Base-by-base conservation (phyloP, 2,329 filamentous ascomycete species). In the Leptographium wingfieldii region DNA sequence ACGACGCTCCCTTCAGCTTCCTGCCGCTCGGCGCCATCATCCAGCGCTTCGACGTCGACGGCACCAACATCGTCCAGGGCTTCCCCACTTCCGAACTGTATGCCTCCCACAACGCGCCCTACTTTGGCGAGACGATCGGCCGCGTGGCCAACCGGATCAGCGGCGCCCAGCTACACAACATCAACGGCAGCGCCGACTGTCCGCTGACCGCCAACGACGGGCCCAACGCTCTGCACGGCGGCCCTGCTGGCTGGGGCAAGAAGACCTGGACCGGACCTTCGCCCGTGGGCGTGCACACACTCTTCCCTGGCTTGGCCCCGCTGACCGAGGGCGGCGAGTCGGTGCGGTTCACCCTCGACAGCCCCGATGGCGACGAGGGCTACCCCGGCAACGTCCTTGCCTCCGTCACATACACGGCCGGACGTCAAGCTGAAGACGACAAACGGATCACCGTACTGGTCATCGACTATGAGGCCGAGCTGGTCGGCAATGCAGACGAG, bases 41-140 rank as follows among this genome's bases (percentile, higher is more conserved):
- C 70, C 85, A 96, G 71, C 82, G 88, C 68, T 86, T 96, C 76
- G 80, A 79, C 55, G 81, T 97, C 66, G 87, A 80, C 62, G 87
- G 84, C 64, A 76, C 82, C 70, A 94, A 96, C 76, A 94, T 99
- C 65, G 92, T 96, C 27, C 88, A 94, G 66, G 85, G 86, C 58
- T 96, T 96, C 75, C 82, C 88, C 22, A 84, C 80, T 16, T 81
- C 87, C 58, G 83, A 87, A 53, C 82, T 86, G 62, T 96, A 96
- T 75, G 80, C 80, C 65, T 74, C 82, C 66, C 76, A 92, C 77
- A 92, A 94, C 74, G 76, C 73, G 12, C 85, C 89, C 1, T 92
- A 85, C 77, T 97, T 96, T 70, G 92, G 94, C 64, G 92, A 92
- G 71, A 97, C 90, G 53, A 96, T 97, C 70, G 94, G 94, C 59